These are phyloP conservation scores for Claviceps sp. DNA, from an alignment of 2,329 filamentous ascomycete species.

Conservation along the genomic window DNA sequence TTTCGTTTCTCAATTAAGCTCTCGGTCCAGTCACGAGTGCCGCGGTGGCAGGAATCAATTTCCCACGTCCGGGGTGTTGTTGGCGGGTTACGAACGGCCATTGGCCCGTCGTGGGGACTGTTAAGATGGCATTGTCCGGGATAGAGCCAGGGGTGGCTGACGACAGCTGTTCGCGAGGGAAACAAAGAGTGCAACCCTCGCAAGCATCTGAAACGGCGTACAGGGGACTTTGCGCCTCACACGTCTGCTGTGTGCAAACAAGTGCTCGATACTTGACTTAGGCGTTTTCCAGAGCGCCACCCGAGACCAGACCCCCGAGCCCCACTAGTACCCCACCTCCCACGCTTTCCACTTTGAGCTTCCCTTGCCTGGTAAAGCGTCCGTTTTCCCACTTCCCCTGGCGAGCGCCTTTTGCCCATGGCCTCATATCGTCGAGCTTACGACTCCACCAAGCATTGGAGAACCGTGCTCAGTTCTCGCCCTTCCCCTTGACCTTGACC, in stretches of 20 bases:
- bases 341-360: not conserved
- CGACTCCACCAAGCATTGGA: not conserved
- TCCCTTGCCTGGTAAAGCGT: not conserved
- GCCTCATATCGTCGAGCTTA: not conserved
- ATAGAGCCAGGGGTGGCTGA: not conserved
- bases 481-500: too few relatives aligned
- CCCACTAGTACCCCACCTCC: too few relatives aligned
- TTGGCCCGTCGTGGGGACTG: not conserved
- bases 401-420: not conserved
- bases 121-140: not conserved
- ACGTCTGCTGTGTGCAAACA: not conserved
- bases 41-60: not conserved
- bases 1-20: not conserved
- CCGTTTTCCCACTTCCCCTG: slow-evolving; percentile 2
- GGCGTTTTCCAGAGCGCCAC: not conserved
- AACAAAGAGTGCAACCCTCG: not conserved
- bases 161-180: not conserved
- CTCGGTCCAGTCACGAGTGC: not conserved
- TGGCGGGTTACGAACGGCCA: not conserved
- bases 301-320: not conserved
- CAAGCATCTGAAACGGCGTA: slow-evolving; percentile 4
- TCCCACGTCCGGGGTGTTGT: not conserved
- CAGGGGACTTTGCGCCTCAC: not conserved
- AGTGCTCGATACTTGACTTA: not conserved
- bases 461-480: too few relatives aligned